Evolutionary conservation across 495 filamentous ascomycete species (phyloP), one percentile per base, ranked within the genome.

Genomic region (Aspergillus incahuasiensis): DNA sequence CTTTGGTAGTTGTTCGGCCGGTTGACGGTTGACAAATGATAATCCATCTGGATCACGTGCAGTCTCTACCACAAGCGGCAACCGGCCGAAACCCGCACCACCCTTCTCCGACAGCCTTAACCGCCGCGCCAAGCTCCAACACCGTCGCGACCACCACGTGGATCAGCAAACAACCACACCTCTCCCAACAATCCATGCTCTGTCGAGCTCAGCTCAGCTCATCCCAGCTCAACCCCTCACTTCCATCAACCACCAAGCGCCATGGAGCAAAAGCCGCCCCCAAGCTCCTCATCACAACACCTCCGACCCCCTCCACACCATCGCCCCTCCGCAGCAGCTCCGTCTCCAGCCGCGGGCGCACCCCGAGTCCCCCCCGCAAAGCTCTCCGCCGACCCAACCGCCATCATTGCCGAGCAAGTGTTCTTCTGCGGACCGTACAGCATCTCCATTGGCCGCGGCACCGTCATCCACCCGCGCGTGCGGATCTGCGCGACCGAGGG

Each of bases 381-480:
- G 12, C 77, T 88, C 57, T 80, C 82, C 64, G 82, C 90, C 63
- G 82, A 90, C 55, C 77, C 86, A 3, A 80, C 78, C 21, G 77
- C 88, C 55, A 83, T 83, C 42, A 86, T 96, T 65, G 80, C 90
- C 63, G 88, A 92, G 59, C 82, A 83, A n/a, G 87, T 86, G 6
- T 63, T 83, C 8, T 75, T 95, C 54, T 82, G 82, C 6, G 91
- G 91, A 21, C 83, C 79, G 3, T 76, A 91, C 70, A 78, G 79
- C 15, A 87, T 96, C 54, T 82, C 77, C 40, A 82, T 95, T 60
- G 82, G 82, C 55, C 72, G 81, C 32, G 82, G 88, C 64, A 84
- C 82, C 15, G 81, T 96, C n/a, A 74, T 96, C 53, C 91, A 96
- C 71, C 91, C 91, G 1, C 87, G 90, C 54, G 80, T 83, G 0